phyloP scores from a whole-genome alignment of 2,329 filamentous ascomycete species.

The Ophiocordyceps robertsii region DNA sequence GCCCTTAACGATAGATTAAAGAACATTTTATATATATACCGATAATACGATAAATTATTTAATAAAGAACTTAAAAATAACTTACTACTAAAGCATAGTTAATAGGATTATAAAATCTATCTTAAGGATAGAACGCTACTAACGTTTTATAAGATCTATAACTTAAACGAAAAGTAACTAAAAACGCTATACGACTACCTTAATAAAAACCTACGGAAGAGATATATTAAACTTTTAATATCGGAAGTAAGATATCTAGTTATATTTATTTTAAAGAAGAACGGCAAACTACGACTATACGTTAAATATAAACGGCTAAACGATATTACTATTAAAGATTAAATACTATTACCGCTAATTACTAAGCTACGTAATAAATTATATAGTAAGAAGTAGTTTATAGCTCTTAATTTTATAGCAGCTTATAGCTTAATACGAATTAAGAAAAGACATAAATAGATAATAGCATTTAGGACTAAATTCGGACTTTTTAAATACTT shows the following conservation, averaged over 20 bases:
- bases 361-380: conserved; percentile 8
- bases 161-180: conserved; percentile 4
- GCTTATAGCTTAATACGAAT: neutral
- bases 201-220: neutral
- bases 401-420: neutral
- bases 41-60: too few relatives aligned
- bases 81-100: too few relatives aligned
- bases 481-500: conserved; percentile 19
- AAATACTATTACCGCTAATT: conserved; percentile 8
- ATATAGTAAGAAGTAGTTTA: conserved; percentile 2
- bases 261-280: conserved; percentile 6
- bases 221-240: conserved; percentile 4
- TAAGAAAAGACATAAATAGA: conserved; percentile 16
- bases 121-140: too few relatives aligned
- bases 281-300: conserved; percentile 7
- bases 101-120: too few relatives aligned
- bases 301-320: conserved; percentile 13
- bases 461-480: too few relatives aligned
- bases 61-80: too few relatives aligned
- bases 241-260: neutral
- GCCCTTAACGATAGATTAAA: too few relatives aligned
- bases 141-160: too few relatives aligned
- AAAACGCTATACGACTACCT: neutral
- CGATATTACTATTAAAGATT: conserved; percentile 11
- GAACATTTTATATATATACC: too few relatives aligned